These are phyloP conservation scores for Penicillium decumbens DNA, from an alignment of 2,329 filamentous ascomycete genomes.

Conservation along the genomic window DNA sequence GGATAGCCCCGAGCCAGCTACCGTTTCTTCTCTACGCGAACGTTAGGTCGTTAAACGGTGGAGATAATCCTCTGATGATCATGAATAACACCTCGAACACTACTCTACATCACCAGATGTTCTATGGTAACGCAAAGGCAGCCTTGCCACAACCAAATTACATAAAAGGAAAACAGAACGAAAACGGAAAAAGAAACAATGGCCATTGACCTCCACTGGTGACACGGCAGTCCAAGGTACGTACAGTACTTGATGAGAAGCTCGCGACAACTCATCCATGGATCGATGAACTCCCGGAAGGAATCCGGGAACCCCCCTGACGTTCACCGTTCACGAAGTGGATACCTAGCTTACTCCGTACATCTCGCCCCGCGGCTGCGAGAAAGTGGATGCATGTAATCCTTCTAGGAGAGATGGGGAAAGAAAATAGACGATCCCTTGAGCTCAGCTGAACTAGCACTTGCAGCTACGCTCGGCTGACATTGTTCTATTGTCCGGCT, in stretches of 20 bases:
- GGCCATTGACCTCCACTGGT: not conserved
- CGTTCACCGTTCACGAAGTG: not conserved
- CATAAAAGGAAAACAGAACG: not conserved
- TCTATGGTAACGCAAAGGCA: not conserved
- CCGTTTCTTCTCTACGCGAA: not conserved
- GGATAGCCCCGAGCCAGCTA: not conserved
- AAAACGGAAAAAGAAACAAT: not conserved
- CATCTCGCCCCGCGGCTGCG: not conserved
- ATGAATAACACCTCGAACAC: not conserved
- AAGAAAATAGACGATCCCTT: not conserved
- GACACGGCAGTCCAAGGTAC: not conserved
- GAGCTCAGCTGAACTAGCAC: not conserved
- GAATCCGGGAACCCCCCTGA: not conserved
- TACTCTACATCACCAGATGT: conserved; percentile 4
- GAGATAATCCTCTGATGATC: not conserved
- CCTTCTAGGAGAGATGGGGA: not conserved
- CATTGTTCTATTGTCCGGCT: not conserved
- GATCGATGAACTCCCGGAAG: not conserved
- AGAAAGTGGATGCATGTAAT: conserved; percentile 11
- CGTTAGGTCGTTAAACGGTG: not conserved
- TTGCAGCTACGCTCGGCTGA: not conserved
- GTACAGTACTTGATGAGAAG: not conserved
- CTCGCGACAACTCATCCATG: not conserved
- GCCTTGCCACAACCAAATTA: not conserved
- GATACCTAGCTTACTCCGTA: not conserved